Conservation (phyloP, 179 eudicot genomes). For the Corrigiola litoralis region DNA sequence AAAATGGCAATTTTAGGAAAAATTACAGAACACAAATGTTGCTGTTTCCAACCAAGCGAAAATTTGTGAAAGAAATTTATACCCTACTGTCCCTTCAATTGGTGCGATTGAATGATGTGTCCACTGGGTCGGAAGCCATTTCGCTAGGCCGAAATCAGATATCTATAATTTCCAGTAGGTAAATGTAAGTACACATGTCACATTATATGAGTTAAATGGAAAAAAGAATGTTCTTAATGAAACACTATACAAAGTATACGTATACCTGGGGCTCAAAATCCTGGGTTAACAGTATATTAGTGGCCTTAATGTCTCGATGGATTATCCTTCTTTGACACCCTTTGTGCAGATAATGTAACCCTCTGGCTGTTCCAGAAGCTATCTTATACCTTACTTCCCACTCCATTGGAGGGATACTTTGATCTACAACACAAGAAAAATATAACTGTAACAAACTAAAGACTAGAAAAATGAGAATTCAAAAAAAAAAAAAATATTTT, state of each 20-base stretch:
- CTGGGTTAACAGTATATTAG: conserved; percentile 58
- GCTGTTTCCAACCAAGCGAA: no score
- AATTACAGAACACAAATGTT: no score
- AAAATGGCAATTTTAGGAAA: no score
- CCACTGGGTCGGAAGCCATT: conserved; percentile 98
- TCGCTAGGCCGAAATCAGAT: conserved; percentile 94
- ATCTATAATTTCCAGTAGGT: conserved; percentile 37
- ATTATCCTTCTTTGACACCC: conserved; percentile 89
- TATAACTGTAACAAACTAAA: background rate
- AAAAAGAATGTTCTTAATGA: background rate
- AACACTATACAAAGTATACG: background rate
- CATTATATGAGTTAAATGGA: background rate
- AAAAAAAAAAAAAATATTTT: no score
- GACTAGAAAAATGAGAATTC: background rate
- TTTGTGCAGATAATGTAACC: conserved; percentile 88
- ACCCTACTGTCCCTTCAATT: conserved; percentile 99
- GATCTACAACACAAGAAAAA: conserved; percentile 37
- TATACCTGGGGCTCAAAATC: conserved; percentile 86
- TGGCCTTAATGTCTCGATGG: conserved; percentile 85
- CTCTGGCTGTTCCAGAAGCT: conserved; percentile 79
- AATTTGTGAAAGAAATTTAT: background rate
- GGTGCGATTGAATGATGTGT: conserved; percentile 90
- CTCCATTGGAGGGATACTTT: conserved; percentile 50
- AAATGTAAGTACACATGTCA: conserved; percentile 1
- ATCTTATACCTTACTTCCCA: conserved; percentile 85